Evolutionary conservation across 495 filamentous ascomycete species (phyloP).

Genomic region (Penicillium argentinense): DNA sequence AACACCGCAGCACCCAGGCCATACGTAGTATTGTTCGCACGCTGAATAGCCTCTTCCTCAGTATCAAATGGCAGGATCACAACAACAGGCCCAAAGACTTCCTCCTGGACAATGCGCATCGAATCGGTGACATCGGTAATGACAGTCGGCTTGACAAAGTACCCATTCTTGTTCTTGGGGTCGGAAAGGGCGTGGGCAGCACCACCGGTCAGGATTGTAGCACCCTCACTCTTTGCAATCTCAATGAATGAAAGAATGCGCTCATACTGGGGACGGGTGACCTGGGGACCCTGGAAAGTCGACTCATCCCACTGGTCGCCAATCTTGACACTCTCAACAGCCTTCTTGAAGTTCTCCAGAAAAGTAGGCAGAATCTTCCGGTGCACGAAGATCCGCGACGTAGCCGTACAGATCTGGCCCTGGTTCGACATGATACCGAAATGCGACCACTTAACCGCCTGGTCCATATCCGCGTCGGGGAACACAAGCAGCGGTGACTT

Average conservation of each 20-base stretch:
- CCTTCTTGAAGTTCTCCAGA: conserved; percentile 65
- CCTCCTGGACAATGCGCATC: conserved; percentile 68
- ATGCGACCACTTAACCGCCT: conserved; percentile 83
- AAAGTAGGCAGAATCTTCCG: conserved; percentile 76
- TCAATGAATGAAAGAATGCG: conserved; percentile 77
- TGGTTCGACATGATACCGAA: conserved; percentile 70
- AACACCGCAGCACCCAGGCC: conserved; percentile 87
- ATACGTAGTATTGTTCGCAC: conserved; percentile 85
- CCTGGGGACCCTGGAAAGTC: conserved; percentile 85
- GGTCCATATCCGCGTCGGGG: conserved; percentile 81
- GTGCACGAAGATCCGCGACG: conserved; percentile 80
- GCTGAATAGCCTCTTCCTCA: conserved; percentile 77
- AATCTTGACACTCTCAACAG: conserved; percentile 62
- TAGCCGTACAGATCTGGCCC: conserved; percentile 89
- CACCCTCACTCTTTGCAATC: conserved; percentile 76
- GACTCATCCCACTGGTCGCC: conserved; percentile 74
- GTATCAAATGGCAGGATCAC: conserved; percentile 76
- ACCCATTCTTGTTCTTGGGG: conserved; percentile 50
- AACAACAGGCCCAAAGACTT: conserved; percentile 89
- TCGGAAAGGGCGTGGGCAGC: conserved; percentile 60
- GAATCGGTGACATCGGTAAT: conserved; percentile 67
- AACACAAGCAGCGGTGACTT: conserved; percentile 85
- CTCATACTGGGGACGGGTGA: conserved; percentile 81
- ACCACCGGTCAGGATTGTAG: conserved; percentile 72
- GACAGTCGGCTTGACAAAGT: conserved; percentile 70